A percentile compares a stretch with the other conserved stretches of the same genome.
phyloP scores from a whole-genome alignment of 2,329 filamentous ascomycete genomes.

The Microcyclospora tardicrescens region DNA sequence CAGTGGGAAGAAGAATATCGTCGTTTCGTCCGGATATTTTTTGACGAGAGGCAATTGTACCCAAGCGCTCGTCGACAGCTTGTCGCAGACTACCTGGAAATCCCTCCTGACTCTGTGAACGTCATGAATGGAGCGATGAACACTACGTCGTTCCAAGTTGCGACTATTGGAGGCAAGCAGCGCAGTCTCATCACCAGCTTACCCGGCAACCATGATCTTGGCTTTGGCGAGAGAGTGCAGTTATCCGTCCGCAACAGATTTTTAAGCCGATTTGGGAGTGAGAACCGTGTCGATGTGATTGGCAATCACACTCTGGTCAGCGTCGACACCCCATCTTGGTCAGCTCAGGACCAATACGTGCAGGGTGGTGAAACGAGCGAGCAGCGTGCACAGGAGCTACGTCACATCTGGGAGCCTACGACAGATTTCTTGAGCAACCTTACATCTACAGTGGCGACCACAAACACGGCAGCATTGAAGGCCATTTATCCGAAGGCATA shows the following conservation, averaged over 20 bases:
- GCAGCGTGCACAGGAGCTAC: conserved; percentile 15
- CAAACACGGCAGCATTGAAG: conserved; percentile 53
- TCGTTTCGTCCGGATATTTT: conserved; percentile 77
- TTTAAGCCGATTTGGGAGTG: conserved; percentile 74
- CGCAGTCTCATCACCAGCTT: conserved; percentile 71
- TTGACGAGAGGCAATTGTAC: conserved; percentile 30
- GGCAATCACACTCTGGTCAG: conserved; percentile 95
- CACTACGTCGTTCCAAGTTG: conserved; percentile 47
- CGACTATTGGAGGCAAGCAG: conserved; percentile 50
- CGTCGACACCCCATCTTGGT: conserved; percentile 77
- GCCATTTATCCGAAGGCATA: conserved; percentile 25
- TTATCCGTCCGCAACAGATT: conserved; percentile 70
- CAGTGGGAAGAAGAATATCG: conserved; percentile 82
- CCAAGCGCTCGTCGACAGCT: conserved; percentile 11
- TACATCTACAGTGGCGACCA: conserved; percentile 50
- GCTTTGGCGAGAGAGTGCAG: conserved; percentile 78
- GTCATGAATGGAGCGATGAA: conserved; percentile 30
- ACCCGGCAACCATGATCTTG: conserved; percentile 90
- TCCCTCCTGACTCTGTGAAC: conserved; percentile 9
- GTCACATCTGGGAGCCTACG: conserved; percentile 57
- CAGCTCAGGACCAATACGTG: conserved; percentile 51
- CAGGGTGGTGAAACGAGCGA: conserved; percentile 41
- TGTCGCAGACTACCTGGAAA: conserved; percentile 11
- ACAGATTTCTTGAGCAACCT: conserved; percentile 62
- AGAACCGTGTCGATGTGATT: conserved; percentile 81